Evolutionary conservation across 371 early-diverging fungal species (phyloP), one percentile per base, ranked within the genome.

Genomic region (Nematocida homosporus): DNA sequence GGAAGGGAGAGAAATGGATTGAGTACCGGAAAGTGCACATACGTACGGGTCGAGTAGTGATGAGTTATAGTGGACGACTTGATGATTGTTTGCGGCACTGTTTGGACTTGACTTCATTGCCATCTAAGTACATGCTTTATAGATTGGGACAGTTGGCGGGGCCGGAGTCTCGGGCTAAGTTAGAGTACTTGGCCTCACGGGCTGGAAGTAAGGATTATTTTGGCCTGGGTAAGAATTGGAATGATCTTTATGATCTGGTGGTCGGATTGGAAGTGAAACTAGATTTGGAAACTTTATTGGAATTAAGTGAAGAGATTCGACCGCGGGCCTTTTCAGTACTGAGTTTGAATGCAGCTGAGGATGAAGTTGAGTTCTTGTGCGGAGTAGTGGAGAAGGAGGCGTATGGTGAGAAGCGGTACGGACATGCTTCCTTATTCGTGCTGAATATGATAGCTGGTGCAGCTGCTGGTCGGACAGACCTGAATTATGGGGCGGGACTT

Each of bases 281-380:
- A 1, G 40, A 42, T 20, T 41, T 79, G 37, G 80, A 79, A 27
- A 75, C 50, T 5, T 41, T 84, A 13, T 35, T 82, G 29, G 77
- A 65, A 50, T 42, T 79, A 48, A 79, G 77, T 52, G 78, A 72
- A 56, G 56, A 78, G 37, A 77, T 84, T 25, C 82, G 80, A 64
- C 82, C 82, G 0, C 65, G 84, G 51, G 77, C 81, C 52, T 84
- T 81, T 65, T 79, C 79, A n/a, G 27, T 84, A 13, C 80, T 77
- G 27, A 79, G 79, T 59, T 25, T 65, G 30, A 47, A 56, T 23
- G 60, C 64, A 16, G 27, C 51, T n/a, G 56, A 77, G 1, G 42
- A 37, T 29, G 80, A 81, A 38, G 64, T 18, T 1, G 52, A 66
- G 37, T 63, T 84, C 42, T 35, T 84, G 10, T 40, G 78, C 25